Percentiles rank a stretch among this genome's conserved stretches.
These are phyloP conservation scores for Cladosporium sp. DNA, from an alignment of 2,329 filamentous ascomycete genomes.

Conservation along the genomic window DNA sequence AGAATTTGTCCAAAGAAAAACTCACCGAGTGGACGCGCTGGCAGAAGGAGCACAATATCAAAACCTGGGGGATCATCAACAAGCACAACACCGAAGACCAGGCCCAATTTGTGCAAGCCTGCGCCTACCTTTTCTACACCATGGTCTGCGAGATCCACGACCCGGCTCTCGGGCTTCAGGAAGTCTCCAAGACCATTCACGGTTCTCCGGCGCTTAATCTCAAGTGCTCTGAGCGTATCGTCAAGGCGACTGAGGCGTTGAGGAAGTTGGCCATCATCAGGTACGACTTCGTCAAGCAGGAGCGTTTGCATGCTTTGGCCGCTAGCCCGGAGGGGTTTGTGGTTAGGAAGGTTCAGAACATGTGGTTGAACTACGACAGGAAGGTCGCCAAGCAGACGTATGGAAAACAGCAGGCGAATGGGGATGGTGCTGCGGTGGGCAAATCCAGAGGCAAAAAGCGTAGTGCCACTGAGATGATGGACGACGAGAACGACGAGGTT, in stretches of 20 bases:
- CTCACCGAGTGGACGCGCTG: not conserved
- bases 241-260: not conserved
- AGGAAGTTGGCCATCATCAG: not conserved
- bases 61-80: not conserved
- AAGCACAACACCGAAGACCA: not conserved
- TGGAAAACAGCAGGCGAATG: too few relatives aligned
- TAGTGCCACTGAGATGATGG: too few relatives aligned
- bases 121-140: not conserved
- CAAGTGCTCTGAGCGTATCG: slow-evolving; percentile 2
- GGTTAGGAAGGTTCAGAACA: not conserved
- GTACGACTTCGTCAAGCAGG: slow-evolving; percentile 3
- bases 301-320: not conserved
- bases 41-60: slow-evolving; percentile 2
- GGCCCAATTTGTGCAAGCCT: not conserved
- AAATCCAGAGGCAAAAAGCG: not conserved
- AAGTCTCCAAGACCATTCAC: not conserved
- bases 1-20: not conserved
- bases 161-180: not conserved
- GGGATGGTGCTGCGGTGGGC: too few relatives aligned
- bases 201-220: not conserved
- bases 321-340: not conserved
- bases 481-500: too few relatives aligned
- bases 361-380: not conserved
- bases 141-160: not conserved
- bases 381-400: not conserved